These are phyloP conservation scores for Dionaea muscipula DNA, from an alignment of 179 eudicot species.

Conservation along the genomic window DNA sequence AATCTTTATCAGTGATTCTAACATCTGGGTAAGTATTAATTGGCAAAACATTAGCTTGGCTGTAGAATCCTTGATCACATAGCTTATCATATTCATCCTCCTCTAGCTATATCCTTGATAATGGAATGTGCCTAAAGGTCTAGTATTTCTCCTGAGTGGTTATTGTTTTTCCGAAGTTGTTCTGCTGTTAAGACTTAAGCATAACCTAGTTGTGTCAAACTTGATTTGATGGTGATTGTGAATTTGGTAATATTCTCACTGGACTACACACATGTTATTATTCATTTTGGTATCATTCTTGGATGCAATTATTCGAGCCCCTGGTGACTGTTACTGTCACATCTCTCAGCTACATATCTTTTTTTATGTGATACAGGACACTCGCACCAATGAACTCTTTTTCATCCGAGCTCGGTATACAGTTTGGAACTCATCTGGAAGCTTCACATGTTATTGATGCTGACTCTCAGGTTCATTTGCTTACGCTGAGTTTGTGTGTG, in stretches of 20 bases:
- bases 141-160: too few relatives aligned
- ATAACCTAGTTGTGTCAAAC: too few relatives aligned
- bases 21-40: conserved; percentile 70
- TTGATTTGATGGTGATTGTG: conserved; percentile 4
- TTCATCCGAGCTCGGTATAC: conserved; percentile 88
- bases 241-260: neutral
- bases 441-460: conserved; percentile 85
- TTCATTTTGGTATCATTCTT: too few relatives aligned
- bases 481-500: conserved; percentile 2
- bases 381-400: conserved; percentile 81
- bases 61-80: neutral
- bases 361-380: conserved; percentile 40
- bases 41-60: neutral
- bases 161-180: too few relatives aligned
- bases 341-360: neutral
- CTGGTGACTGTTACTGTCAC: neutral
- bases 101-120: too few relatives aligned
- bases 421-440: conserved; percentile 72
- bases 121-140: too few relatives aligned
- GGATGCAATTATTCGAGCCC: neutral
- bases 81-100: too few relatives aligned
- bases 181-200: too few relatives aligned
- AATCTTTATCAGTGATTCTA: conserved; percentile 70
- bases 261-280: neutral
- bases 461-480: conserved; percentile 59